phyloP scores from a whole-genome alignment of 1,139 yeast genomes.

The Meyerozyma elateridarum region DNA sequence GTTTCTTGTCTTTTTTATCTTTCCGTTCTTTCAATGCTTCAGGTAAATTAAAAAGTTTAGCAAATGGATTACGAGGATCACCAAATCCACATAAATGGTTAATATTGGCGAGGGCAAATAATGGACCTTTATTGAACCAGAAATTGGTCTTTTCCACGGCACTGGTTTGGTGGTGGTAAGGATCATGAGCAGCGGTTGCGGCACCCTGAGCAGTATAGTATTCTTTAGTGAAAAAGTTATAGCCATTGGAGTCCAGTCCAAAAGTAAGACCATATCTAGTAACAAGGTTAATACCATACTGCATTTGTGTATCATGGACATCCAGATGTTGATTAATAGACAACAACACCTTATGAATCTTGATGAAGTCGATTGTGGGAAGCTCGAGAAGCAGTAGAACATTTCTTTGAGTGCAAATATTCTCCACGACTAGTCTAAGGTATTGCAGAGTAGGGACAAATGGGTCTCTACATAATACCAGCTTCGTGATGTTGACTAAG shows the following conservation, averaged over 20 bases:
- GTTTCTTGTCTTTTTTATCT: slow-evolving; percentile 64
- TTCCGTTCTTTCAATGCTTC: slow-evolving; percentile 67
- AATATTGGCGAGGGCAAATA: slow-evolving; percentile 71
- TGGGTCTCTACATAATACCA: slow-evolving; percentile 74
- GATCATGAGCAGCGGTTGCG: slow-evolving; percentile 27
- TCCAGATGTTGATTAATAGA: slow-evolving; percentile 22
- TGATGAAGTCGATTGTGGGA: slow-evolving; percentile 61
- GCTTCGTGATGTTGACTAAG: slow-evolving; percentile 69
- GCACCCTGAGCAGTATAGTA: slow-evolving; percentile 38
- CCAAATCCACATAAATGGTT: slow-evolving; percentile 75
- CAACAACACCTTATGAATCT: slow-evolving; percentile 56
- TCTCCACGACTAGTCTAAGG: slow-evolving; percentile 69
- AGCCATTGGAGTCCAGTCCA: slow-evolving; percentile 65
- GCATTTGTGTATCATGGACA: slow-evolving; percentile 39
- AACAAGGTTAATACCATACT: slow-evolving; percentile 59
- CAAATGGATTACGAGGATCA: slow-evolving; percentile 68
- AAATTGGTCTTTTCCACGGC: slow-evolving; percentile 59
- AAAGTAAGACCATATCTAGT: slow-evolving; percentile 66
- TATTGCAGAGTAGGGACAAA: slow-evolving; percentile 79
- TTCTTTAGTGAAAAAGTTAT: slow-evolving; percentile 54
- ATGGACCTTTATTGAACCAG: slow-evolving; percentile 72
- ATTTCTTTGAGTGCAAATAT: slow-evolving; percentile 69
- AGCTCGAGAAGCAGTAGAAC: slow-evolving; percentile 53
- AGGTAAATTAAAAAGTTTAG: slow-evolving; percentile 63
- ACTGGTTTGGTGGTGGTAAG: slow-evolving; percentile 32